Percentiles rank a stretch among this genome's conserved stretches.
Conservation (phyloP, 2,329 filamentous ascomycete species). For the Cercospora sesami region DNA sequence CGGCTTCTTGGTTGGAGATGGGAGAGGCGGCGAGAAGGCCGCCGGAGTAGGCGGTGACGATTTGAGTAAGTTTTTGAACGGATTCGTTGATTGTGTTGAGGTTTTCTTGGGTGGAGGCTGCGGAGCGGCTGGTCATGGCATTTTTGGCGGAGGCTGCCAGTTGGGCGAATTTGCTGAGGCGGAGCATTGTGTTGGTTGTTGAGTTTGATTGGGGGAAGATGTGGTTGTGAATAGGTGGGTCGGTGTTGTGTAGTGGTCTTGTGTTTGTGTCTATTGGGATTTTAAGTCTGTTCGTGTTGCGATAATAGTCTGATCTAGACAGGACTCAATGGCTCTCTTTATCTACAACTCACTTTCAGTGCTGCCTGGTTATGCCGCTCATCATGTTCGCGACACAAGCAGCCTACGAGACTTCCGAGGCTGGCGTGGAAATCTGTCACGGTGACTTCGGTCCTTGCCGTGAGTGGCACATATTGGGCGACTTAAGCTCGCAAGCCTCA, state of each 20-base stretch:
- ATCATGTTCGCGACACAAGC: neutral
- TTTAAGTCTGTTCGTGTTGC: neutral
- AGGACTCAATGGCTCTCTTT: conserved; percentile 1
- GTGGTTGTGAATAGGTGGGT: neutral
- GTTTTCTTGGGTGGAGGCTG: conserved; percentile 24
- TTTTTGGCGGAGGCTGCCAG: conserved; percentile 26
- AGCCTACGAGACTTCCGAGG: neutral
- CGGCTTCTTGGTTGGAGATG: conserved; percentile 29
- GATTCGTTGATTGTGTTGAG: conserved; percentile 27
- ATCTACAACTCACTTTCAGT: conserved; percentile 3
- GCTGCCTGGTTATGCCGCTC: conserved; percentile 2
- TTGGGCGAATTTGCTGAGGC: conserved; percentile 27
- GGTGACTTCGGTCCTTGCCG: conserved; percentile 8
- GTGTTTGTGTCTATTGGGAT: neutral
- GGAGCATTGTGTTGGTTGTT: conserved; percentile 21
- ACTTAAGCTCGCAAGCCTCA: conserved; percentile 1
- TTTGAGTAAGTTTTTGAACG: conserved; percentile 22
- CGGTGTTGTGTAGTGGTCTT: neutral
- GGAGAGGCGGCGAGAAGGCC: conserved; percentile 28
- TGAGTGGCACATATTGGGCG: neutral
- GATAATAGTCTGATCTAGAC: neutral
- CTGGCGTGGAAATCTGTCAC: conserved; percentile 1
- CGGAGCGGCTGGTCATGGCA: conserved; percentile 23
- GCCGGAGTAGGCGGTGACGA: conserved; percentile 21
- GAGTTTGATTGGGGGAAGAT: neutral